Evolutionary conservation across 192 early-diverging fungal genomes (phyloP).

Genomic region (Coemansia pectinata): DNA sequence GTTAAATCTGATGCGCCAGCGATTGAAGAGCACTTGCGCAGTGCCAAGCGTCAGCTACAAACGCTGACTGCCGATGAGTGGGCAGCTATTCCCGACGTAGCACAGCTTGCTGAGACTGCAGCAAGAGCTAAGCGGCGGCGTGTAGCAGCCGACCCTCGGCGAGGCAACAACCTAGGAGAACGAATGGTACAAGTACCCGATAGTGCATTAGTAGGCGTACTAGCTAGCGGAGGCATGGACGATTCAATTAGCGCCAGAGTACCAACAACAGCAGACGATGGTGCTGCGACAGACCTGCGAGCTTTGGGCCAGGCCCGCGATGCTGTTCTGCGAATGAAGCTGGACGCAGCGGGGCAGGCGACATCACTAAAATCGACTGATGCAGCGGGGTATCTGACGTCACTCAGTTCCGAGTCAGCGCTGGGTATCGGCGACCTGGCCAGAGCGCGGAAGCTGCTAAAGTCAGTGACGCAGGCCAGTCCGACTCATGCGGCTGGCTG

Average conservation of each 20-base stretch:
- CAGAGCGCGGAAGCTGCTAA: constrained; percentile 83
- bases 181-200: constrained; percentile 63
- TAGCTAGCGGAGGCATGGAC: constrained; percentile 16
- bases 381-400: constrained; percentile 95
- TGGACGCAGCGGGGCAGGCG: constrained; percentile 84
- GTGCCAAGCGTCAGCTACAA: constrained; percentile 82
- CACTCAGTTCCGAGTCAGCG: constrained; percentile 71
- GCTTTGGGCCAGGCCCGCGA: constrained; percentile 93
- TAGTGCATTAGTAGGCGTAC: constrained; percentile 53
- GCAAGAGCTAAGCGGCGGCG: constrained; percentile 69
- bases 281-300: constrained; percentile 63
- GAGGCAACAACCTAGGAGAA: constrained; percentile 13
- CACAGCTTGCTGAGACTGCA: constrained; percentile 68
- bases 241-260: constrained; percentile 59
- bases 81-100: constrained; percentile 67
- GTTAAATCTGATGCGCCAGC: constrained; percentile 71
- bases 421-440: constrained; percentile 77
- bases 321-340: constrained; percentile 84
- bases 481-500: constrained; percentile 97
- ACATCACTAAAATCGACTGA: constrained; percentile 65
- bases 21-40: constrained; percentile 88
- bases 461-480: constrained; percentile 90
- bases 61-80: constrained; percentile 85
- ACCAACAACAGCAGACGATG: constrained; percentile 32
- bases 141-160: constrained; percentile 34